Evolutionary conservation across 1,284 basidiomycete species (phyloP), one percentile per base, ranked within the genome.

Genomic region (Heterobasidion parviporum): DNA sequence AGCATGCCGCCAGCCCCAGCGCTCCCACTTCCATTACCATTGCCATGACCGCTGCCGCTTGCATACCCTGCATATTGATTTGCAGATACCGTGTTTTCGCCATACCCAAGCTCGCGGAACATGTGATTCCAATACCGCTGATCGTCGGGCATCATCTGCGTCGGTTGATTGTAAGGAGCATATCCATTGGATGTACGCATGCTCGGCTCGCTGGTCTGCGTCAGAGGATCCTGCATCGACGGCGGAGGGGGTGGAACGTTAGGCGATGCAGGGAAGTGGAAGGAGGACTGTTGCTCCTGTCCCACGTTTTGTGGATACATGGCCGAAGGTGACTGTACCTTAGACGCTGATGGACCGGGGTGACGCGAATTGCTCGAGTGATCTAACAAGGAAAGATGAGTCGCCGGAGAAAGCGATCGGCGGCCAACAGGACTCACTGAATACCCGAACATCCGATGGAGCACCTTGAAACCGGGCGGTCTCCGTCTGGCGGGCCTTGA

Each of bases 101-200:
- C 64, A 54, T 67, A 83, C 16, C 87, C 86, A 20, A 87, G 74
- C 59, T 87, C 85, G 53, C 80, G 69, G 61, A 86, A 80, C 82
- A 89, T 87, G 57, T 79, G 79, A 61, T 79, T 79, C 76, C 82
- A 87, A 67, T 89, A 89, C 51, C 79, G 72, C 15, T 76, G 76
- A 63, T 87, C 83, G 59, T 81, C 72, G 7, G 79, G 38, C n/a
- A 41, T 41, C 38, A 41, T 41, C 38, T 41, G 38, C n/a, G 38
- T 10, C 38, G 4, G 38, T n/a, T 41, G 38, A n/a, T 10, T 41
- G 38, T 12, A 41, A 10, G 38, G 38, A 3, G 12, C 38, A 41
- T 41, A 41, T 10, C 38, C n/a, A 41, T 10, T 41, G 38, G 38
- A 41, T 41, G 38, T n/a, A 8, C 38, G 38, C 15, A 12, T 49